Base-by-base conservation (phyloP, 2,329 filamentous ascomycete genomes). In the Trichoderma sp. region DNA sequence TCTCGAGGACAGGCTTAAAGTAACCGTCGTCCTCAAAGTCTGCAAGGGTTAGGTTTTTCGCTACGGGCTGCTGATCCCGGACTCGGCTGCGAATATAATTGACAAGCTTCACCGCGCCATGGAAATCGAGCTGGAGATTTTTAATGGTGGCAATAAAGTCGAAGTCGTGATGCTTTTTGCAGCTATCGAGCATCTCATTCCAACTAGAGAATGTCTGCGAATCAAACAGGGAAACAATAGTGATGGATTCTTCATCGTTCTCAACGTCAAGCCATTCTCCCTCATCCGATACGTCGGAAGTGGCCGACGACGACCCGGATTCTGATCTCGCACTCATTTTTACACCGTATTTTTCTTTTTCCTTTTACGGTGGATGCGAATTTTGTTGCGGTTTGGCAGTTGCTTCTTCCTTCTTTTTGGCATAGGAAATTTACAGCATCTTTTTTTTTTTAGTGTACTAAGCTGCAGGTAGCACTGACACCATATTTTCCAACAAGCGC, bases 1-100 rank as follows among this genome's bases (percentile, higher is more conserved):
- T 94, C 72, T 96, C 91, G 8, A 99, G 83, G 4, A 94, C 91
- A 0, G 96, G 96, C 78, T 92, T 92, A 72, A 99, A 85, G 78
- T 91, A 97, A 74, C 88, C 86, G 74, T 98, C 95, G 73, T 94
- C 89, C n/a, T 90, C 86, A 74, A 98, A 90, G 30, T 90, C 85
- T 2, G 85, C 83, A 43, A 84, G 84, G 3, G 89, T 85, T 72
- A 93, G 90, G 57, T 91, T 82, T 72, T 87, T 85, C 0, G 89
- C 89, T 3, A 89, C 78, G 7, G 82, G 56, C 39, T 80, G 76
- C 56, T 83, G 82, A 47, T 86, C 82, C 68, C 83, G 83, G 26
- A 84, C 84, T 26, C 79, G 80, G 72, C 82, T 80, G 73, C 88
- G 86, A 69, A 90, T 84, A 76, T 89, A 94, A 79, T 95, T 95